Percentiles rank a stretch among this genome's conserved stretches.
These are phyloP conservation scores for Puccinia novopanici DNA, from an alignment of 1,284 basidiomycete genomes.

Conservation along the genomic window DNA sequence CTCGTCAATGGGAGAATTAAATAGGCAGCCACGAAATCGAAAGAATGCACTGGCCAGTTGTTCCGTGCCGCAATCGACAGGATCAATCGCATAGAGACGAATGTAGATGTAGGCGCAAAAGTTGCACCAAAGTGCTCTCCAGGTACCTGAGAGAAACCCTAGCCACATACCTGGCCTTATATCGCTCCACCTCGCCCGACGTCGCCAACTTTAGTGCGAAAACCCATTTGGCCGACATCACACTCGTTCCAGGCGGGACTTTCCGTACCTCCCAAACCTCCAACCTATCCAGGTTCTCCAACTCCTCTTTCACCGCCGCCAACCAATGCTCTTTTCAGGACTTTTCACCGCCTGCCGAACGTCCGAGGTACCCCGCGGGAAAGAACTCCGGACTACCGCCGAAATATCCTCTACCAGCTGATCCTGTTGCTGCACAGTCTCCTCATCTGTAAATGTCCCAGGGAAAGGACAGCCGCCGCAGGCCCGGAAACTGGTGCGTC, in stretches of 20 bases:
- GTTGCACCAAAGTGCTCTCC: constrained; percentile 9
- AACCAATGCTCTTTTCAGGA: neutral
- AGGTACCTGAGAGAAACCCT: neutral
- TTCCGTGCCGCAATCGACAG: neutral
- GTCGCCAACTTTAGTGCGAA: neutral
- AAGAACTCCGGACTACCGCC: neutral
- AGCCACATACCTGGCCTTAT: constrained; percentile 7
- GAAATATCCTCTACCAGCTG: neutral
- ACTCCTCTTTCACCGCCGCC: neutral
- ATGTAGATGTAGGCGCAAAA: constrained; percentile 37
- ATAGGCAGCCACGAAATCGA: constrained; percentile 40
- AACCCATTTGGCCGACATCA: neutral
- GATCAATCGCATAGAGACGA: constrained; percentile 15
- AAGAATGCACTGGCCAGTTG: constrained; percentile 18
- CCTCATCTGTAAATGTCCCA: no score
- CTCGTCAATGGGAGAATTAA: constrained; percentile 17
- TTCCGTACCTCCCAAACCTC: neutral
- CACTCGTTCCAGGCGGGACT: neutral
- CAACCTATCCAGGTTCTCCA: neutral
- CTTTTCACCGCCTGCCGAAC: no score
- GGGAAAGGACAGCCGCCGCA: no score
- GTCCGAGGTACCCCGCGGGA: no score
- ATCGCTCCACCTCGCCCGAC: neutral
- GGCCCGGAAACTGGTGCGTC: no score
- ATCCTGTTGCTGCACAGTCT: no score